Evolutionary conservation across 345 rosid genomes (phyloP).

Genomic region (Abelmoschus esculentus): DNA sequence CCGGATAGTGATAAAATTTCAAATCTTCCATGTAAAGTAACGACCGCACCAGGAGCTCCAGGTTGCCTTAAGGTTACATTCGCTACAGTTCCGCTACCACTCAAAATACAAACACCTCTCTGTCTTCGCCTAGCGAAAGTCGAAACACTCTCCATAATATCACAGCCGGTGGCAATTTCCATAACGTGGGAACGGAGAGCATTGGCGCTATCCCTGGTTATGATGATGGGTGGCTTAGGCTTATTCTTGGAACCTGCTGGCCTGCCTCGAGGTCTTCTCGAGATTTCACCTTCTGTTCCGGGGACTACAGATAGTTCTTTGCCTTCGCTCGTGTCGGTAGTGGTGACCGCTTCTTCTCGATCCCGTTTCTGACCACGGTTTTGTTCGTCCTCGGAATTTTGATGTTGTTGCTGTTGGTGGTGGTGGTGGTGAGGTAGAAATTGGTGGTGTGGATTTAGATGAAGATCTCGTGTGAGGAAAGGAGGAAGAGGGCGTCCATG

Average conservation of each 20-base stretch:
- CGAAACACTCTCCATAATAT: not conserved
- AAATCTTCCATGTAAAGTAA: not conserved
- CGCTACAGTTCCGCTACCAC: not conserved
- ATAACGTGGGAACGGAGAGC: not conserved
- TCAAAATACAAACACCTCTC: not conserved
- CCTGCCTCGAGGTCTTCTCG: not conserved
- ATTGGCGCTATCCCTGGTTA: not conserved
- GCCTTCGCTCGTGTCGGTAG: conserved; percentile 8
- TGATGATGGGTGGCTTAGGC: not conserved
- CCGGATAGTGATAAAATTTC: not conserved
- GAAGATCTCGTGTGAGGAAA: conserved; percentile 72
- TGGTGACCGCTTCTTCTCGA: conserved; percentile 38
- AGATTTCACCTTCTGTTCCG: not conserved
- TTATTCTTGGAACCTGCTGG: not conserved
- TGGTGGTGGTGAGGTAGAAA: conserved; percentile 43
- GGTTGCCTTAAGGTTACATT: not conserved
- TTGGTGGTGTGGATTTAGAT: conserved; percentile 52
- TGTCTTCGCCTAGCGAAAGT: not conserved
- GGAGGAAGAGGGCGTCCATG: conserved; percentile 81
- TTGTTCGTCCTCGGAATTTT: conserved; percentile 39
- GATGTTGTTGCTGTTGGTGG: conserved; percentile 41
- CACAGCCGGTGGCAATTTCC: not conserved
- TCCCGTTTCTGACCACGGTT: conserved; percentile 61
- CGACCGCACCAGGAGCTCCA: not conserved
- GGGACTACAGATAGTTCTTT: not conserved